Conservation (phyloP, 768 basidiomycete species). For the Daedaleopsis sinensis region DNA sequence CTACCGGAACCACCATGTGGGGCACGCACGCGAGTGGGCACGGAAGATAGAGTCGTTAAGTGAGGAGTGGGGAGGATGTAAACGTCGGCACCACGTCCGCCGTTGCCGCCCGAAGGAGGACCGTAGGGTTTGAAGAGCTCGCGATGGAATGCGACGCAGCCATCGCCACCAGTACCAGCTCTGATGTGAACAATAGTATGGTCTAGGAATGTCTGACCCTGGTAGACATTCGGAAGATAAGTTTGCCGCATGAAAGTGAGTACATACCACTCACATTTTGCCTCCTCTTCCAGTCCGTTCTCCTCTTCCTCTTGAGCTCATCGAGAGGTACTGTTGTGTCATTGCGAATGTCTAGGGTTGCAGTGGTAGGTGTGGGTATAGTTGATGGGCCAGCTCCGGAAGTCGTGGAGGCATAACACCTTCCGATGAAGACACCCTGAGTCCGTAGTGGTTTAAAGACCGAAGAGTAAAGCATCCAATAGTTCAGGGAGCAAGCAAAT, state of each 20-base stretch:
- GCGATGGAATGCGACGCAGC: slow-evolving; percentile 91
- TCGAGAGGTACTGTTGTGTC: slow-evolving; percentile 7
- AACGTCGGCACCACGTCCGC: slow-evolving; percentile 86
- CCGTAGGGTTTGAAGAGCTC: slow-evolving; percentile 85
- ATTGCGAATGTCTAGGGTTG: not conserved
- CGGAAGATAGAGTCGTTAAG: slow-evolving; percentile 75
- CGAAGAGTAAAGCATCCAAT: not conserved
- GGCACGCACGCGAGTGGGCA: slow-evolving; percentile 70
- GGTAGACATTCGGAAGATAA: slow-evolving; percentile 1
- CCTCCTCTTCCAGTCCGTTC: slow-evolving; percentile 76
- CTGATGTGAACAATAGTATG: slow-evolving; percentile 78
- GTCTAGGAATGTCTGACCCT: slow-evolving; percentile 85
- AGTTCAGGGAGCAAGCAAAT: not conserved
- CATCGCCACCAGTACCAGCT: slow-evolving; percentile 88
- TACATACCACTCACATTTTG: slow-evolving; percentile 54
- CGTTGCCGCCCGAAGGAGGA: slow-evolving; percentile 92
- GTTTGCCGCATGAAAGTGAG: too few species aligned
- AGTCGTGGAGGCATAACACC: slow-evolving; percentile 6
- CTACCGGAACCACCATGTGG: slow-evolving; percentile 71
- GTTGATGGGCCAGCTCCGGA: slow-evolving; percentile 8
- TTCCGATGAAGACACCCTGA: not conserved
- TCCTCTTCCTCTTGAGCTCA: slow-evolving; percentile 45
- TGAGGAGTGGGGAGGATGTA: slow-evolving; percentile 80
- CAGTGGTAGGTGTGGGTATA: not conserved
- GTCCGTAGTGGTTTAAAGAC: not conserved